phyloP scores from a whole-genome alignment of 495 filamentous ascomycete genomes.

The Aspergillus hancockii region DNA sequence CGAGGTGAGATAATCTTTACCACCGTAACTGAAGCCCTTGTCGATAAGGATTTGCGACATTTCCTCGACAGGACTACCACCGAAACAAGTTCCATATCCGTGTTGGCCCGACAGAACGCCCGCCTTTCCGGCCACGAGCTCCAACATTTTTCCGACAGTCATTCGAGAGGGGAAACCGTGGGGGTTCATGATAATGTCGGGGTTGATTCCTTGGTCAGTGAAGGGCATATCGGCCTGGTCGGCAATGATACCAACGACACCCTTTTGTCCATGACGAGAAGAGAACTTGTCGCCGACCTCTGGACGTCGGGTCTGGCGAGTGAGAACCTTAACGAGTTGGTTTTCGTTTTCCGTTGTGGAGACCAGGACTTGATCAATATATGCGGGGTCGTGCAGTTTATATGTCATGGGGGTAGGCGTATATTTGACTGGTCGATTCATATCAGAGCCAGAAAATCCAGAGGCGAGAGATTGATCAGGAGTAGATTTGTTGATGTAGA shows the following conservation, averaged over 20 bases:
- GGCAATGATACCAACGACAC: slow-evolving; percentile 94
- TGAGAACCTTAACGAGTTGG: slow-evolving; percentile 85
- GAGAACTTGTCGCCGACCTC: slow-evolving; percentile 99
- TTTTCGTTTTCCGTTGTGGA: slow-evolving; percentile 81
- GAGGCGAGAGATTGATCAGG: slow-evolving; percentile 70
- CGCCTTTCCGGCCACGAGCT: slow-evolving; percentile 92
- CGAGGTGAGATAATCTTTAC: slow-evolving; percentile 93
- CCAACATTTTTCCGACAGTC: slow-evolving; percentile 98
- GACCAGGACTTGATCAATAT: slow-evolving; percentile 93
- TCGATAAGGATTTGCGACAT: slow-evolving; percentile 84
- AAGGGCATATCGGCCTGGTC: slow-evolving; percentile 98
- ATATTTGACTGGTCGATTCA: slow-evolving; percentile 57
- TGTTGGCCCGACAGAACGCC: slow-evolving; percentile 78
- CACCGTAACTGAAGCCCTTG: slow-evolving; percentile 90
- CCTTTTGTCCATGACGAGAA: slow-evolving; percentile 96
- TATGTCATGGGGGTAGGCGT: slow-evolving; percentile 75
- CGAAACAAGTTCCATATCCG: slow-evolving; percentile 93
- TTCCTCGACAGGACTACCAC: slow-evolving; percentile 85
- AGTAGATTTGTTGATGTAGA: slow-evolving; percentile 83
- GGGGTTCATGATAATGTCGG: slow-evolving; percentile 99
- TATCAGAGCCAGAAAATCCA: slow-evolving; percentile 61
- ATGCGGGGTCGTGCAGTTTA: slow-evolving; percentile 77
- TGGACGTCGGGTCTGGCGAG: slow-evolving; percentile 86
- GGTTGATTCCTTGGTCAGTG: slow-evolving; percentile 81
- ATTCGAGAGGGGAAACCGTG: slow-evolving; percentile 99